phyloP scores from a whole-genome alignment of 2,329 filamentous ascomycete genomes.

The Arthrobotrys iridis region DNA sequence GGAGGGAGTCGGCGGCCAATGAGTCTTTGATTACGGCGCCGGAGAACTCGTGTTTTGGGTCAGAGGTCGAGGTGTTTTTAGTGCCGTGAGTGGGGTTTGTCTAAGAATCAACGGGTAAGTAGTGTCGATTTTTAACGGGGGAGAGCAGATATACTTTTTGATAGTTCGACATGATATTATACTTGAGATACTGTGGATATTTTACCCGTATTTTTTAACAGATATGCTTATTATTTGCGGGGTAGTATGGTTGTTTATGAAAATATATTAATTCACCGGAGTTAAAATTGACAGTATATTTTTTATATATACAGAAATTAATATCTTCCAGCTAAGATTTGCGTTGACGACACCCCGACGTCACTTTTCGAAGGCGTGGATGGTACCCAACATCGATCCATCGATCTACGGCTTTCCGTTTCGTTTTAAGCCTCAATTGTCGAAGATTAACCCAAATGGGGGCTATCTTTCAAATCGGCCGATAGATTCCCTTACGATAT shows the following conservation, averaged over 20 bases:
- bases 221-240: too few species aligned
- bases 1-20: conserved; percentile 55
- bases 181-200: neutral
- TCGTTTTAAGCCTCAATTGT: too few species aligned
- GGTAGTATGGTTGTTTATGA: too few species aligned
- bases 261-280: too few species aligned
- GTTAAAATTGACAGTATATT: too few species aligned
- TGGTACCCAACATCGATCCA: neutral
- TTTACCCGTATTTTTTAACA: too few species aligned
- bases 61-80: conserved; percentile 45
- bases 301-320: neutral
- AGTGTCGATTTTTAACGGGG: neutral
- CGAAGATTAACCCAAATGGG: too few species aligned
- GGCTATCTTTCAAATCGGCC: too few species aligned
- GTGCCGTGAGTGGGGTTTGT: conserved; percentile 55
- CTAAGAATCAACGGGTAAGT: conserved; percentile 6
- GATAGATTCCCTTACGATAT: too few species aligned
- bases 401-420: neutral
- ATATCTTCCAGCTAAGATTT: neutral
- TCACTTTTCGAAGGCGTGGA: conserved; percentile 5
- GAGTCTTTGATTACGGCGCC: conserved; percentile 55
- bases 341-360: conserved; percentile 42
- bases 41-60: conserved; percentile 55
- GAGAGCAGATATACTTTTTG: conserved; percentile 15
- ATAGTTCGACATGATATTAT: conserved; percentile 23